phyloP scores from a whole-genome alignment of 176 grass and related monocot species.

The Musa acuminata region DNA sequence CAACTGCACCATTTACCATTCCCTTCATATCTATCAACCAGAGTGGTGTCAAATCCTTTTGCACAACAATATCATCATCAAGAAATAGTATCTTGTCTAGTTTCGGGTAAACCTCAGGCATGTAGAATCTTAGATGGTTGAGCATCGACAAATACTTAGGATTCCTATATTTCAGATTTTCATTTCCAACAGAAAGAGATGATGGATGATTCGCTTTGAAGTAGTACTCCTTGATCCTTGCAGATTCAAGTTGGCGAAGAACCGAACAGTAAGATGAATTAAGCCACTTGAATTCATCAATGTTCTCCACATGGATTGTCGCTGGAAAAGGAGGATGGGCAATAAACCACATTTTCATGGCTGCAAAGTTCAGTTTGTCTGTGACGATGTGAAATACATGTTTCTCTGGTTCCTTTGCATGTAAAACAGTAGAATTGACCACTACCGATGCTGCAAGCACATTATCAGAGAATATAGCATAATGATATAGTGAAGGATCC shows the following conservation, averaged over 20 bases:
- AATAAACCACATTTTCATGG: conserved; percentile 96
- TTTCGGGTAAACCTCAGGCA: conserved; percentile 92
- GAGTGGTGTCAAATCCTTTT: conserved; percentile 75
- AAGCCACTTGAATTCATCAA: conserved; percentile 94
- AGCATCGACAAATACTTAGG: conserved; percentile 98
- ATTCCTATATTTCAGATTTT: conserved; percentile 93
- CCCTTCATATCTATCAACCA: conserved; percentile 80
- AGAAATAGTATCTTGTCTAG: conserved; percentile 94
- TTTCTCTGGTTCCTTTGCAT: conserved; percentile 79
- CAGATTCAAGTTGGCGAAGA: conserved; percentile 88
- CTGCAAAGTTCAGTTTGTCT: conserved; percentile 85
- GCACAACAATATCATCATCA: conserved; percentile 89
- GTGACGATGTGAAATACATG: conserved; percentile 95
- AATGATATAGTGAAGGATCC: conserved; percentile 76
- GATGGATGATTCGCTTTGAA: conserved; percentile 89
- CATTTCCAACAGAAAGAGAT: conserved; percentile 74
- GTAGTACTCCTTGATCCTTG: conserved; percentile 86
- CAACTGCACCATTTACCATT: conserved; percentile 96
- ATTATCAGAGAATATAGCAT: conserved; percentile 96
- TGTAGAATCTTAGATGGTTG: conserved; percentile 93
- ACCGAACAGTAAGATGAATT: conserved; percentile 93
- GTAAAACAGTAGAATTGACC: conserved; percentile 62
- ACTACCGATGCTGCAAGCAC: conserved; percentile 84
- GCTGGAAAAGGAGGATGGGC: conserved; percentile 41
- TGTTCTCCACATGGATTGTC: conserved; percentile 72